Evolutionary conservation across 208 protist genomes (phyloP), one percentile per base, ranked within the genome.

Genomic region (Naegleria fowleri): DNA sequence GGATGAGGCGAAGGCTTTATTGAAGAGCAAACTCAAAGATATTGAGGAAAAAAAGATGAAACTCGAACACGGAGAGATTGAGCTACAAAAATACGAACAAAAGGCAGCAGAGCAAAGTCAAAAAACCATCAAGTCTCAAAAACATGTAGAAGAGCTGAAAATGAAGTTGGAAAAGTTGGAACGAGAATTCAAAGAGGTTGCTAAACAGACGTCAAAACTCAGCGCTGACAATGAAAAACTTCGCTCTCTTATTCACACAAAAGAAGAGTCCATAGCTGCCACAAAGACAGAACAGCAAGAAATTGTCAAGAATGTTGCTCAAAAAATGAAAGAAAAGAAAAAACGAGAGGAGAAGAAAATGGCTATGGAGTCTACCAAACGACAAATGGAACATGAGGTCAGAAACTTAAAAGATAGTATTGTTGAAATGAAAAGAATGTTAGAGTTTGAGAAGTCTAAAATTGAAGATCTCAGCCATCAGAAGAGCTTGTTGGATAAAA

Each of bases 371-470:
- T 59, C 29, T 15, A 38, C 51, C 1, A 33, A 88, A 39, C 9
- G 55, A 58, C 25, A 58, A 29, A 58, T 88, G 9, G 33, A 48
- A 9, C 5, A 36, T 4, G 41, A 88, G n/a, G 25, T 58, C 13
- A 11, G 19, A 33, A 38, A 88, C 19, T 58, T 52, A 29, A 48
- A 58, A 38, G 85, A 58, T 29, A 6, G 55, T 5, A 48, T 88
- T 13, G 55, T 40, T 0, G 41, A 88, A 36, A 88, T 88, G 85
- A 58, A 88, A 58, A 33, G 43, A 58, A 29, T 40, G 40, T 88
- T 88, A 5, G 85, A 88, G 11, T 33, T 51, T 39, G 85, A 88
- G 55, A 88, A 58, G 43, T 15, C 85, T 19, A 58, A 88, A 51
- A 58, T 88, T 38, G 85, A 88, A 88, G 43, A 88, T 33, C n/a